Conservation (phyloP, 768 basidiomycete genomes). For the Tephrocybe sp. region DNA sequence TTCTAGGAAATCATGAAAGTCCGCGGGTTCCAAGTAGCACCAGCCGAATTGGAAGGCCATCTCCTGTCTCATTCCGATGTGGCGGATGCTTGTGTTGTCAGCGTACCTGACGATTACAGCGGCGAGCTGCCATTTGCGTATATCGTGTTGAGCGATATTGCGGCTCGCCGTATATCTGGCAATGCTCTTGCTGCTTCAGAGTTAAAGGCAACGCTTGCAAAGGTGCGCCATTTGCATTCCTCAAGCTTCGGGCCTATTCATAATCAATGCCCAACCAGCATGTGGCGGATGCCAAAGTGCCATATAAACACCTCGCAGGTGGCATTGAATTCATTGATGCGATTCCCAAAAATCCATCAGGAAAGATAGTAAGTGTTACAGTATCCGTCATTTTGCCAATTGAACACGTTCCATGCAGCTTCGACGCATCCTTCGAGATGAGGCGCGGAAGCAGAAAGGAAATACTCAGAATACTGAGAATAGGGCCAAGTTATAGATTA, state of each 20-base stretch:
- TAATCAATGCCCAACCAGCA: slow-evolving; percentile 34
- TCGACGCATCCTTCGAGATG: slow-evolving; percentile 52
- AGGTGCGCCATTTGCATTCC: slow-evolving; percentile 41
- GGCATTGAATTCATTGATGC: slow-evolving; percentile 62
- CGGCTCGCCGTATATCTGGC: slow-evolving; percentile 33
- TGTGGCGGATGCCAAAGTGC: slow-evolving; percentile 56
- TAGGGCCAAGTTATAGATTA: slow-evolving; percentile 16
- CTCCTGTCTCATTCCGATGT: slow-evolving; percentile 62
- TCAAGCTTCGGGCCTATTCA: not conserved
- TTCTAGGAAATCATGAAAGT: slow-evolving; percentile 77
- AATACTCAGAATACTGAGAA: not conserved
- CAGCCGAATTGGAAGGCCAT: slow-evolving; percentile 68
- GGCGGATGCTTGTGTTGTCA: slow-evolving; percentile 62
- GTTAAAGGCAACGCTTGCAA: slow-evolving; percentile 48
- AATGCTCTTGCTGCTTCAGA: slow-evolving; percentile 32
- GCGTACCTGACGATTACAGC: slow-evolving; percentile 70
- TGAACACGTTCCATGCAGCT: slow-evolving; percentile 26
- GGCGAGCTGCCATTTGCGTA: slow-evolving; percentile 77
- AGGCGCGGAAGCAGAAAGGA: slow-evolving; percentile 33
- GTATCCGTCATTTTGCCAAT: not conserved
- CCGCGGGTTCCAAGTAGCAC: slow-evolving; percentile 58
- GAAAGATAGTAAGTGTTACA: slow-evolving; percentile 52
- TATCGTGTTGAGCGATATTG: slow-evolving; percentile 50
- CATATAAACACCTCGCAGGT: slow-evolving; percentile 61
- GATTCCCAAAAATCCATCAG: slow-evolving; percentile 71